Conservation (phyloP, 345 rosid species). For the Populus ilicifolia region DNA sequence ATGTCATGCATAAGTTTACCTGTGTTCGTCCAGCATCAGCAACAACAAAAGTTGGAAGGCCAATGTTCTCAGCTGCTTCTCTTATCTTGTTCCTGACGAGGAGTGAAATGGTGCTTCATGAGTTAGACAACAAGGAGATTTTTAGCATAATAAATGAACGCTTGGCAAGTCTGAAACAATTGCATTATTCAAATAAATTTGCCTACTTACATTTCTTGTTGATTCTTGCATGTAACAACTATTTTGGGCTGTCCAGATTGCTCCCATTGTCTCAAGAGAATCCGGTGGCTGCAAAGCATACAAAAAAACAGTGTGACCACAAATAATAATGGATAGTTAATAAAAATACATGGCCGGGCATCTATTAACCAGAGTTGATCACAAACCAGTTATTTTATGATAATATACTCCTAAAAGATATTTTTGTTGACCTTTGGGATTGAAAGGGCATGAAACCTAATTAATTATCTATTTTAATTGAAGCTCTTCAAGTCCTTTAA, state of each 20-base stretch:
- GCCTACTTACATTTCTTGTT: slow-evolving; percentile 83
- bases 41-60: slow-evolving; percentile 89
- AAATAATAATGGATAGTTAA: background rate
- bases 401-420: background rate
- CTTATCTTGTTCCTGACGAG: slow-evolving; percentile 58
- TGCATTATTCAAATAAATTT: slow-evolving; percentile 21
- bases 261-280: slow-evolving; percentile 76
- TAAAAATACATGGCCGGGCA: too few species aligned
- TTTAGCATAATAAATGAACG: background rate
- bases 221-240: slow-evolving; percentile 78
- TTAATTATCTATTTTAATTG: background rate
- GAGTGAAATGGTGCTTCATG: slow-evolving; percentile 1
- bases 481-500: background rate
- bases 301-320: background rate
- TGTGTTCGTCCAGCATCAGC: slow-evolving; percentile 96
- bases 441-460: background rate
- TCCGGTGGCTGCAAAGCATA: slow-evolving; percentile 50
- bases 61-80: slow-evolving; percentile 74
- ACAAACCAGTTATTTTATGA: background rate
- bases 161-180: background rate
- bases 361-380: background rate
- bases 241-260: slow-evolving; percentile 83
- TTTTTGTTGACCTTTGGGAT: background rate
- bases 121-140: background rate
- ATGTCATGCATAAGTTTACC: slow-evolving; percentile 31